phyloP scores from a whole-genome alignment of 2,329 filamentous ascomycete species.

The Trichoderma lentiforme region DNA sequence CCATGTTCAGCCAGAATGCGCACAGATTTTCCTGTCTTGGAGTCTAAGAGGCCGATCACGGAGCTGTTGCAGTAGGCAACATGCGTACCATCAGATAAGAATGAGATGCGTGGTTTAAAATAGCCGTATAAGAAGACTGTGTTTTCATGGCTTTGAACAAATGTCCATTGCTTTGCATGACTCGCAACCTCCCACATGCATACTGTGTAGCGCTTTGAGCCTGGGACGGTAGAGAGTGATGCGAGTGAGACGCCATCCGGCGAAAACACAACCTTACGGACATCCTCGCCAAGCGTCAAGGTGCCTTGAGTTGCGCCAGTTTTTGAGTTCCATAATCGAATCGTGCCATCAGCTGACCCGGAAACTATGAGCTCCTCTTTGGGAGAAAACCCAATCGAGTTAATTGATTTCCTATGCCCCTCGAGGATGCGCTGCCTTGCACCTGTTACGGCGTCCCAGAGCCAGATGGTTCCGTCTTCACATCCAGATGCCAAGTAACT shows the following conservation, averaged over 20 bases:
- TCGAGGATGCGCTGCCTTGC: background rate
- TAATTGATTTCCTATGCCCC: rapidly evolving
- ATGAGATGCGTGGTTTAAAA: background rate
- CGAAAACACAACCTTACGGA: background rate
- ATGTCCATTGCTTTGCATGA: too few species aligned
- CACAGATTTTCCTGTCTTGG: background rate
- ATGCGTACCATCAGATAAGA: background rate
- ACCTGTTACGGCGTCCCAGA: background rate
- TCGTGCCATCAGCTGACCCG: background rate
- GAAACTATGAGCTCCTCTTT: background rate
- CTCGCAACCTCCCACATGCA: background rate
- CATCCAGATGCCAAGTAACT: background rate
- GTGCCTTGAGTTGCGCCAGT: background rate
- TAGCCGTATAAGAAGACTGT: too few species aligned
- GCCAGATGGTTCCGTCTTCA: background rate
- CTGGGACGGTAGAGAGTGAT: too few species aligned
- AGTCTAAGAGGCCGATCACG: background rate
- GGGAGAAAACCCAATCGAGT: background rate
- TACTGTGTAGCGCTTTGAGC: too few species aligned
- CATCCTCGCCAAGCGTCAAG: background rate
- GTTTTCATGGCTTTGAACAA: rapidly evolving
- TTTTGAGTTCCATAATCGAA: background rate
- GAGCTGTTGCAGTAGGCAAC: background rate
- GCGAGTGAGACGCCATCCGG: background rate
- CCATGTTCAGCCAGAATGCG: background rate